These are phyloP conservation scores for Leishmania amazonensis DNA, from an alignment of 208 protist genomes.

Conservation along the genomic window DNA sequence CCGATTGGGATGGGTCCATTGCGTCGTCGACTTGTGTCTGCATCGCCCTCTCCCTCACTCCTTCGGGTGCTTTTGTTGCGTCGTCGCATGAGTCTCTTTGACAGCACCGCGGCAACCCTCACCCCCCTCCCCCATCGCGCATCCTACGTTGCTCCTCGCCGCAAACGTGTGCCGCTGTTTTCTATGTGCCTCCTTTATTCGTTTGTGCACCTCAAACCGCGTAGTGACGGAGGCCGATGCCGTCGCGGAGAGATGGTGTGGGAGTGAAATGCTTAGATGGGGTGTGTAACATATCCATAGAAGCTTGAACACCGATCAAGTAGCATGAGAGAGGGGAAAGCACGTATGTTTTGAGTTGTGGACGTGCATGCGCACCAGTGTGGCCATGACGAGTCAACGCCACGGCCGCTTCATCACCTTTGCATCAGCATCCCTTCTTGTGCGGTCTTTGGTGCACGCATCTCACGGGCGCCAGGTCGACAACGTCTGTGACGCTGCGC, in stretches of 20 bases:
- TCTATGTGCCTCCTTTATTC: not conserved
- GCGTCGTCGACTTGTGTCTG: not conserved
- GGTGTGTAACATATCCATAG: not conserved
- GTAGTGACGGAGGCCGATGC: not conserved
- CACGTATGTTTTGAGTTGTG: not conserved
- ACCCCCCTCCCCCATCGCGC: not conserved
- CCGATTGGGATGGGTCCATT: not conserved
- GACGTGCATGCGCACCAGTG: not conserved
- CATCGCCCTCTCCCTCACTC: not conserved
- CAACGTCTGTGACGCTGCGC: not conserved
- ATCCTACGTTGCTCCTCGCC: not conserved
- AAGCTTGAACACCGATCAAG: not conserved
- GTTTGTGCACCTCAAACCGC: not conserved
- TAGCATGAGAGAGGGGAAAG: not conserved
- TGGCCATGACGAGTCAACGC: not conserved
- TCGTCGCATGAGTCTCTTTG: not conserved
- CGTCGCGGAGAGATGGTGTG: not conserved
- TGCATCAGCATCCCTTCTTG: not conserved
- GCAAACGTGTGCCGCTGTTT: not conserved
- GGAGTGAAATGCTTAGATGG: not conserved
- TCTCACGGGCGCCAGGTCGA: not conserved
- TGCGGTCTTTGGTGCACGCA: not conserved
- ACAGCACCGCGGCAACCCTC: not conserved
- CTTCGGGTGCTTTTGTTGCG: not conserved
- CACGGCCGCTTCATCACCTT: not conserved